Base-by-base conservation (phyloP, 148 eudicot species). In the Rhododendron molle region DNA sequence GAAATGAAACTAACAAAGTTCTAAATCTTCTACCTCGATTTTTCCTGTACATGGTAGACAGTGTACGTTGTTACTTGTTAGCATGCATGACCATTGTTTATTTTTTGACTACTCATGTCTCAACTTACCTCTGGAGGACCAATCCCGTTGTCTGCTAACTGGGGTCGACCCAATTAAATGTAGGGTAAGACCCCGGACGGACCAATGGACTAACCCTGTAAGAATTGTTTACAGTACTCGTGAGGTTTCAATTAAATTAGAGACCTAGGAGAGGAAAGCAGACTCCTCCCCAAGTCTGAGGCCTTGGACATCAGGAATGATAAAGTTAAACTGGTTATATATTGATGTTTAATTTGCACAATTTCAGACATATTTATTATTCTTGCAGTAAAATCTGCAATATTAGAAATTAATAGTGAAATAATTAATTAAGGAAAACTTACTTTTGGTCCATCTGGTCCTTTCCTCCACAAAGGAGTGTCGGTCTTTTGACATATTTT, bases 371-470 rank as follows among this genome's bases (percentile, higher is more conserved):
- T 1, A 13, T 36, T 54, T 1, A 13, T 36, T 54, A 50, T 16
- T 52, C 38, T 40, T 10, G n/a, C 46, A 77, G 21, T 36, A 18
- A 40, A 43, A 43, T 7, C 5, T 40, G 44, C 26, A 77, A 77
- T 34, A n/a, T n/a, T n/a, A 10, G 46, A 43, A 77, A 21, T n/a
- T n/a, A n/a, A n/a, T 77, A 23, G 2, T 21, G 52, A n/a, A 13
- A 7, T 26, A 4, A 28, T 34, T 26, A 9, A 28, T 34, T 2
- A 18, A 52, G 44, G 60, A 80, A 32, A 80, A 32, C 23, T 80
- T 80, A 80, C 83, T 80, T 18, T 54, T 26, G 67, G 83, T 4
- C 83, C 83, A 30, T 80, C 65, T 0, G 83, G 83, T 7, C 83
- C 83, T 80, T 80, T 80, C 38, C 83, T 80, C 83, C 83, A 80